Base-by-base conservation (phyloP, 352 stramenopile species). In the Globisporangium spiculum region DNA sequence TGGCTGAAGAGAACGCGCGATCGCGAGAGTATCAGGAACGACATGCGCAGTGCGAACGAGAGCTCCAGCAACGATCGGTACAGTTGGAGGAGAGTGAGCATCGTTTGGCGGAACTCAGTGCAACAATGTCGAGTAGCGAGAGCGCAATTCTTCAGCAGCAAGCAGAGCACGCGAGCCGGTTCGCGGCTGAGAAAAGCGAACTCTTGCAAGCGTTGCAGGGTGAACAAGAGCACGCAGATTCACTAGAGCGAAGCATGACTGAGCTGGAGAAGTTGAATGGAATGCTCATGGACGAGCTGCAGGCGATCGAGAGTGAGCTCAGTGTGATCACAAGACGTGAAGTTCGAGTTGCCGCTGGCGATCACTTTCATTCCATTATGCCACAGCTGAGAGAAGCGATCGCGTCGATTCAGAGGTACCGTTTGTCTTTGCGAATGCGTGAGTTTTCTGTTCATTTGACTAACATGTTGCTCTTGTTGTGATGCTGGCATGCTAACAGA, bases 41-140 rank as follows among this genome's bases (percentile, higher is more conserved):
- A 46, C 52, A 83, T 26, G 67, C 66, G 1, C 52, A 34, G 7
- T 65, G 57, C 4, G 75, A 82, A 46, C 70, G 60, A 3, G 72
- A 79, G n/a, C 66, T 81, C 2, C 58, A 60, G 9, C 72, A 74
- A 20, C 69, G 67, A 18, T 68, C 77, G 53, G 60, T 65, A 3
- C 70, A 77, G 38, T 36, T 77, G 9, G 70, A 87, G 36, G 71
- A 88, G n/a, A 68, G 85, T 16, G 78, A 92, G 65, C 71, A 74
- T 3, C 75, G 81, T 30, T 27, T 90, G 30, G 73, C 80, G 16
- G 71, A 88, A 20, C 53, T 67, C 22, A 66, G 64, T 24, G 68
- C 63, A 14, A 71, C 69, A 36, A 76, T 55, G 8, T 80, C 79
- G 1, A 74, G 73, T n/a, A 81, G 68, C 4, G 83, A 79, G 53